Percentiles rank a stretch among this genome's conserved stretches.
These are phyloP conservation scores for Avena sativa DNA, from an alignment of 176 grass and related monocot genomes.

Conservation along the genomic window DNA sequence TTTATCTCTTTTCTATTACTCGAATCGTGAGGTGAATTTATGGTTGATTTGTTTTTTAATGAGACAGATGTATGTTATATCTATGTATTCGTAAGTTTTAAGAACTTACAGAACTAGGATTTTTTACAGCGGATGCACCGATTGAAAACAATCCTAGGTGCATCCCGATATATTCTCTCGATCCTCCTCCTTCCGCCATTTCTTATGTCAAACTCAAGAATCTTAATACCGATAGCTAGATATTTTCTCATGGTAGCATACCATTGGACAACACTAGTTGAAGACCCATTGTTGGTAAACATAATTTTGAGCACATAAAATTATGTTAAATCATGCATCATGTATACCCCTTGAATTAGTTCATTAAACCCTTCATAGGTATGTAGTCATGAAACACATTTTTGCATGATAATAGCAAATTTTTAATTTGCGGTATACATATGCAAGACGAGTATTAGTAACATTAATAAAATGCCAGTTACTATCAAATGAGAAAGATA, in stretches of 20 bases:
- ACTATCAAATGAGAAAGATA: not conserved
- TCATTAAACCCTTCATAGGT: not conserved
- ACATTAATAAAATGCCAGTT: not conserved
- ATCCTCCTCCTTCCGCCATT: not conserved
- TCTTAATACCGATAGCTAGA: not conserved
- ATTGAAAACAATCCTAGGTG: too few species aligned
- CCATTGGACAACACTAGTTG: not conserved
- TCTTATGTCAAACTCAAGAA: not conserved
- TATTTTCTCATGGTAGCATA: not conserved
- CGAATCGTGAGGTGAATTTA: too few species aligned
- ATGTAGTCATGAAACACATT: not conserved
- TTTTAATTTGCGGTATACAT: not conserved
- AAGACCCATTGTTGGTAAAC: not conserved
- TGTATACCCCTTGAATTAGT: not conserved
- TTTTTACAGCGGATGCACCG: too few species aligned
- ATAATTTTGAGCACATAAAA: not conserved
- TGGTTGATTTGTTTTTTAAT: too few species aligned
- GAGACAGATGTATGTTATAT: too few species aligned
- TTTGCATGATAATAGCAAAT: not conserved
- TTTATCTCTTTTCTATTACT: too few species aligned
- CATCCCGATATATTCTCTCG: not conserved
- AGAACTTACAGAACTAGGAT: too few species aligned
- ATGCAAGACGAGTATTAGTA: not conserved
- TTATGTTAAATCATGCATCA: not conserved
- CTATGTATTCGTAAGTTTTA: too few species aligned